phyloP scores from a whole-genome alignment of 495 filamentous ascomycete genomes.

The Achaetomiella virescens region DNA sequence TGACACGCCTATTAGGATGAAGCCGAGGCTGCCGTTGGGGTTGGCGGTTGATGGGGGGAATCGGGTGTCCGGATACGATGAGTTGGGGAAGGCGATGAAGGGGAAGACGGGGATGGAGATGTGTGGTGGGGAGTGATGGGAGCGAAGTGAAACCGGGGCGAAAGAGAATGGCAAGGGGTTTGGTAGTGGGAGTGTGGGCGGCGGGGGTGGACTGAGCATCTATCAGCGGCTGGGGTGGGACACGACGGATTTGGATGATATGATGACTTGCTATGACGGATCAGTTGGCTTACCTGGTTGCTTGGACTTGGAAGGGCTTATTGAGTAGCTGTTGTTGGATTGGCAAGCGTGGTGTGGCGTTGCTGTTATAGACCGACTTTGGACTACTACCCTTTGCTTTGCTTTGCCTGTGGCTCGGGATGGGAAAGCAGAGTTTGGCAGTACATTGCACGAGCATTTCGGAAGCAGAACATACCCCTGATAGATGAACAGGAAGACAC shows the following conservation, averaged over 20 bases:
- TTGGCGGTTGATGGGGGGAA: conserved; percentile 1
- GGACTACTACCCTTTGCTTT: no score
- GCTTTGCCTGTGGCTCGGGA: no score
- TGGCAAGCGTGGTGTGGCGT: background rate
- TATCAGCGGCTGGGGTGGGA: conserved; percentile 76
- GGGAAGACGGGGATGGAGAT: background rate
- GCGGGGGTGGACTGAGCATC: conserved; percentile 35
- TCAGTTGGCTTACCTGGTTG: background rate
- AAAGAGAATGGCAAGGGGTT: background rate
- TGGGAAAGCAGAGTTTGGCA: no score
- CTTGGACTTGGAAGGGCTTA: background rate
- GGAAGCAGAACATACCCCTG: no score
- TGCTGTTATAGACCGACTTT: background rate
- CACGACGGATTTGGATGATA: conserved; percentile 42
- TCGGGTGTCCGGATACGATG: no score
- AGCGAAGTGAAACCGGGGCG: conserved; percentile 20
- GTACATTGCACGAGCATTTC: no score
- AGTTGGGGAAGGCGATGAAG: background rate
- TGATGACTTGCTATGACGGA: conserved; percentile 23
- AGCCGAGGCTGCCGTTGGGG: conserved; percentile 17
- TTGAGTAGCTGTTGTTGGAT: background rate
- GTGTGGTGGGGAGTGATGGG: background rate
- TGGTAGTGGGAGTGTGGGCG: background rate
- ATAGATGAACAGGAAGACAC: no score
- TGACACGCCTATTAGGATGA: conserved; percentile 38